Evolutionary conservation across 495 filamentous ascomycete genomes (phyloP).

Genomic region (Pseudomonodictys pantanalensis): DNA sequence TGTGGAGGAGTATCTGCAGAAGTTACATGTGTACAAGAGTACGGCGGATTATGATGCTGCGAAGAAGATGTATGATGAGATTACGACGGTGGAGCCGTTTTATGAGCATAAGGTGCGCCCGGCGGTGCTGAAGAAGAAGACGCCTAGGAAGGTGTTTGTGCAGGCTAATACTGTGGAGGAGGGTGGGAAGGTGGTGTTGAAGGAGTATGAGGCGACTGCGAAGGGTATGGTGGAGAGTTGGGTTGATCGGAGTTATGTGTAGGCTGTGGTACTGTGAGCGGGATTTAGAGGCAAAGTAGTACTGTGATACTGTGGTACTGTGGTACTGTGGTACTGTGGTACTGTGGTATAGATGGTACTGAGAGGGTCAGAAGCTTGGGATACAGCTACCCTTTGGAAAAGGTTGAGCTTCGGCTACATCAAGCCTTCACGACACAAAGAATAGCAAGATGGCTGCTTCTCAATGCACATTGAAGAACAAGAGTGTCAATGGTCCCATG

Average conservation of each 20-base stretch:
- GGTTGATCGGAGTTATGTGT: conserved; percentile 66
- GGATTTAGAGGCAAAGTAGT: neutral
- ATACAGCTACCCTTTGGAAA: no score
- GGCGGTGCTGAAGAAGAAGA: conserved; percentile 79
- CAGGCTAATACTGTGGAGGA: conserved; percentile 82
- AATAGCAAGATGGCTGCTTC: no score
- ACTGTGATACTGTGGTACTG: no score
- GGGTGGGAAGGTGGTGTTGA: conserved; percentile 71
- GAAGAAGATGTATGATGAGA: conserved; percentile 71
- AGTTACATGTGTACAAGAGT: conserved; percentile 87
- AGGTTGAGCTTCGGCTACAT: no score
- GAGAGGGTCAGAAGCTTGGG: no score
- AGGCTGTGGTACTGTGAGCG: neutral
- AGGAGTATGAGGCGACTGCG: conserved; percentile 82
- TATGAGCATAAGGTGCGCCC: conserved; percentile 74
- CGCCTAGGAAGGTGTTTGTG: conserved; percentile 92
- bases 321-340: no score
- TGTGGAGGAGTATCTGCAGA: conserved; percentile 84
- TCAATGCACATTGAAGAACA: no score
- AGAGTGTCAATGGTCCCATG: no score
- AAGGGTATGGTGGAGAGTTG: conserved; percentile 90
- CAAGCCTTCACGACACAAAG: no score
- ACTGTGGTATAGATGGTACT: no score
- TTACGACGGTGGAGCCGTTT: conserved; percentile 78
- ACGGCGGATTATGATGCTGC: conserved; percentile 80